Percentiles rank a stretch among this genome's conserved stretches.
Conservation (phyloP, 331 rosid genomes). For the Rhamnella rubrinervis region DNA sequence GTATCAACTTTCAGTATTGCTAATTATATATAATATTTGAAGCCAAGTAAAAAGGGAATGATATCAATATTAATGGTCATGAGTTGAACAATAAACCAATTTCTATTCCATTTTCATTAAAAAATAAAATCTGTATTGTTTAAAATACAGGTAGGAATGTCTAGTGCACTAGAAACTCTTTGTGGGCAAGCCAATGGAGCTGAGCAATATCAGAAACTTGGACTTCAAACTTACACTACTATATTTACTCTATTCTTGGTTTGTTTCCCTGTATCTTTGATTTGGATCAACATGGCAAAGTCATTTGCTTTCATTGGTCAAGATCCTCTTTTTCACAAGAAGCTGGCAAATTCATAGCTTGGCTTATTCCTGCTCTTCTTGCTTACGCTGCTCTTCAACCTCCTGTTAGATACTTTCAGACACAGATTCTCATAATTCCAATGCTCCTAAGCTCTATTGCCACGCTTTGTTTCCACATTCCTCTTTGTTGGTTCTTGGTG, state of each 20-base stretch:
- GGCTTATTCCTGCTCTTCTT: slow-evolving; percentile 72
- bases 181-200: slow-evolving; percentile 94
- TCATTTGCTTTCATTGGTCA: slow-evolving; percentile 61
- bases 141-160: slow-evolving; percentile 58
- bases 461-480: slow-evolving; percentile 52
- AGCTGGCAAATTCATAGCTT: slow-evolving; percentile 67
- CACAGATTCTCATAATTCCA: slow-evolving; percentile 64
- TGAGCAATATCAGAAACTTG: slow-evolving; percentile 56
- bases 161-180: slow-evolving; percentile 74
- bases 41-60: too few relatives aligned
- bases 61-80: too few relatives aligned
- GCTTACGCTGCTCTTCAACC: slow-evolving; percentile 62
- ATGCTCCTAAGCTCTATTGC: slow-evolving; percentile 44
- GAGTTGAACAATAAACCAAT: too few relatives aligned
- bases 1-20: too few relatives aligned
- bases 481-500: slow-evolving; percentile 60
- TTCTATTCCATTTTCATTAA: too few relatives aligned
- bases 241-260: slow-evolving; percentile 47
- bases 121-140: too few relatives aligned
- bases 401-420: slow-evolving; percentile 53
- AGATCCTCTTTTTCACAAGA: slow-evolving; percentile 74
- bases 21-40: too few relatives aligned
- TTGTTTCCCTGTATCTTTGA: slow-evolving; percentile 56
- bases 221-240: slow-evolving; percentile 61
- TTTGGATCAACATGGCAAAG: slow-evolving; percentile 62